Evolutionary conservation across 2,329 filamentous ascomycete genomes (phyloP).

Genomic region (Cladosporium sp.): DNA sequence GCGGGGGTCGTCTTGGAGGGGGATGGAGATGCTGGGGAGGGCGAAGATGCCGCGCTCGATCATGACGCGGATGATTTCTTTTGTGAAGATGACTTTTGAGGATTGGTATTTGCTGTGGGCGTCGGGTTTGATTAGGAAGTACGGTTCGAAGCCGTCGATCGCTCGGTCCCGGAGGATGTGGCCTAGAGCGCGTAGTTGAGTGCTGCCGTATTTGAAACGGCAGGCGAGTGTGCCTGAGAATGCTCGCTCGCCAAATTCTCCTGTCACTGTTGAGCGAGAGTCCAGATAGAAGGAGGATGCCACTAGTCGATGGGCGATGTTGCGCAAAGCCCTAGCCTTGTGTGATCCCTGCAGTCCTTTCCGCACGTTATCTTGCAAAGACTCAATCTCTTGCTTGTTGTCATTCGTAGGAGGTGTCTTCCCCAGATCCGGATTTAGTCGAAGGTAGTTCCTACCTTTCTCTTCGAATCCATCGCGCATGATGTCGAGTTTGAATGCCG

Average conservation of each 20-base stretch:
- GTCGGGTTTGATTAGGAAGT: constrained; percentile 33
- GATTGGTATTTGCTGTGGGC: constrained; percentile 25
- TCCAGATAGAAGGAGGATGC: constrained; percentile 45
- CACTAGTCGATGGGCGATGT: constrained; percentile 40
- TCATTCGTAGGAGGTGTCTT: constrained; percentile 36
- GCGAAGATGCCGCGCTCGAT: constrained; percentile 35
- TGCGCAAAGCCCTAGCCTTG: constrained; percentile 29
- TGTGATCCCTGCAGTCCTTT: constrained; percentile 32
- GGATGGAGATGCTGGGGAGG: constrained; percentile 36
- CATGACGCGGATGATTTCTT: constrained; percentile 33
- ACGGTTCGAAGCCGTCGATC: constrained; percentile 38
- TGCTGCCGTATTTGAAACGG: constrained; percentile 39
- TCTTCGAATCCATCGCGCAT: constrained; percentile 17
- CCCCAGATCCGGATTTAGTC: constrained; percentile 31
- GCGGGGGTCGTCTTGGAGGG: constrained; percentile 35
- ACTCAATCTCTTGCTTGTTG: constrained; percentile 39
- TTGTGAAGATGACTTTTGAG: constrained; percentile 22
- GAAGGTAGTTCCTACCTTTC: constrained; percentile 28
- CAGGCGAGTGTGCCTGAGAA: constrained; percentile 38
- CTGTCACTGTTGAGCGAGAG: constrained; percentile 36
- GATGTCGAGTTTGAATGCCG: constrained; percentile 31
- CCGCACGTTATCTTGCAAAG: constrained; percentile 38
- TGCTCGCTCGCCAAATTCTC: constrained; percentile 36
- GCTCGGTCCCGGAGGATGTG: constrained; percentile 32
- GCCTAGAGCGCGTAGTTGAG: constrained; percentile 38